Conservation (phyloP, 2,329 filamentous ascomycete genomes). For the Erysiphe neolycopersici region DNA sequence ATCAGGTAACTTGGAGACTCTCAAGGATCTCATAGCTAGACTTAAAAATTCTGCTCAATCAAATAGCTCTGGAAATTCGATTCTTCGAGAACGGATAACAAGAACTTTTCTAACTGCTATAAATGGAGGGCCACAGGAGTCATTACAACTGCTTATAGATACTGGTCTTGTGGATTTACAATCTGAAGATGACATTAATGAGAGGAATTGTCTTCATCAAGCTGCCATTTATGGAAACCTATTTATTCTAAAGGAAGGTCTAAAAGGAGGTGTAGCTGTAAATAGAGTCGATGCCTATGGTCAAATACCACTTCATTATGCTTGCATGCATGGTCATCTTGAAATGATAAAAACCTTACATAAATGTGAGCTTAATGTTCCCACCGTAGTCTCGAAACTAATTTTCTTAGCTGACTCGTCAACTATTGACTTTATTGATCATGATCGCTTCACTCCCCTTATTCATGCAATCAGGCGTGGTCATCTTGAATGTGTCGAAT, state of each 20-base stretch:
- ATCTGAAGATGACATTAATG: constrained; percentile 92
- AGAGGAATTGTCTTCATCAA: constrained; percentile 86
- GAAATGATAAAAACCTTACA: constrained; percentile 58
- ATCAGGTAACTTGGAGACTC: constrained; percentile 46
- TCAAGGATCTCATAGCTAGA: constrained; percentile 58
- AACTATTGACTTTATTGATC: constrained; percentile 70
- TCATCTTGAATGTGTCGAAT: constrained; percentile 53
- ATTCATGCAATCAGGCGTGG: constrained; percentile 88
- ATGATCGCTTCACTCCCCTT: constrained; percentile 90
- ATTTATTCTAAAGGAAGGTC: constrained; percentile 48
- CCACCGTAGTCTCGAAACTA: constrained; percentile 1
- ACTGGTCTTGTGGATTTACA: constrained; percentile 71
- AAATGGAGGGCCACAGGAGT: constrained; percentile 53
- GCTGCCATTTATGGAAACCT: constrained; percentile 79
- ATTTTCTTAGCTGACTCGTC: constrained; percentile 29
- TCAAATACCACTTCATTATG: constrained; percentile 78
- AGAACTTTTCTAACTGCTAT: constrained; percentile 76
- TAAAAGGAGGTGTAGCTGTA: constrained; percentile 51
- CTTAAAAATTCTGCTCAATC: constrained; percentile 30
- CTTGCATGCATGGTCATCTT: constrained; percentile 75
- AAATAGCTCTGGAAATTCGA: constrained; percentile 28
- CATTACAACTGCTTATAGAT: constrained; percentile 49
- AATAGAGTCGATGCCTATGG: constrained; percentile 79
- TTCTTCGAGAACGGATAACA: constrained; percentile 50
- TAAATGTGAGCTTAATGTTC: constrained; percentile 19